Base-by-base conservation (phyloP, 2,329 filamentous ascomycete genomes). In the Aspergillus sojae region DNA sequence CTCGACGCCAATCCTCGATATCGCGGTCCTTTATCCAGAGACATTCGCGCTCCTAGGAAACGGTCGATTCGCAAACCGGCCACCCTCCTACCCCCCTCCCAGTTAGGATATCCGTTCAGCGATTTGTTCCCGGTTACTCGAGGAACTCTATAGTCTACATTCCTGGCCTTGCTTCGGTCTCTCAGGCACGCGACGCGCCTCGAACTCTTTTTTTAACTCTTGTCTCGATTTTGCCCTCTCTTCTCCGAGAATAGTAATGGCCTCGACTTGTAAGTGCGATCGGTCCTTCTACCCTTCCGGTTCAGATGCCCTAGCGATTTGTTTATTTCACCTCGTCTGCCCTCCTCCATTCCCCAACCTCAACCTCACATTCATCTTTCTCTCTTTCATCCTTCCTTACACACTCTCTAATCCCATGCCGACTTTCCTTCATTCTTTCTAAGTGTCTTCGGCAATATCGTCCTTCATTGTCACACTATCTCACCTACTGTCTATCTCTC, bases 301-400 rank as follows among this genome's bases (percentile, higher is more conserved):
- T 69, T 71, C 74, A 68, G 72, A 73, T 74, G 70, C 65, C 69
- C 64, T 62, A 66, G 65, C 66, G 57, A 73, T 76, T 76, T 75
- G 75, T 76, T 77, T 78, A 78, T 78, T 78, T 78, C 70, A 77
- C 69, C 72, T 73, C 74, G 73, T 68, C 71, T 71, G 67, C 72
- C 74, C 70, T 72, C 73, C 75, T 70, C 66, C 66, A 72, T 72
- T 71, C 65, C 64, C 68, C 69, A 70, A 68, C 69, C 68, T 68
- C 67, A 41, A 74, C 68, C 71, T 71, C 70, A 66, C 67, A 68
- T 73, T 65, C 62, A 62, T 69, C 60, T 57, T 65, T 67, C 58
- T 63, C 57, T 67, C 62, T 70, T 70, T 41, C 19, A 41, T 60
- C 64, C 62, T 64, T 64, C 46, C 62, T 61, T 67, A 62, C 43